These are phyloP conservation scores for Anacardium occidentale DNA, from an alignment of 345 rosid species.

Conservation along the genomic window DNA sequence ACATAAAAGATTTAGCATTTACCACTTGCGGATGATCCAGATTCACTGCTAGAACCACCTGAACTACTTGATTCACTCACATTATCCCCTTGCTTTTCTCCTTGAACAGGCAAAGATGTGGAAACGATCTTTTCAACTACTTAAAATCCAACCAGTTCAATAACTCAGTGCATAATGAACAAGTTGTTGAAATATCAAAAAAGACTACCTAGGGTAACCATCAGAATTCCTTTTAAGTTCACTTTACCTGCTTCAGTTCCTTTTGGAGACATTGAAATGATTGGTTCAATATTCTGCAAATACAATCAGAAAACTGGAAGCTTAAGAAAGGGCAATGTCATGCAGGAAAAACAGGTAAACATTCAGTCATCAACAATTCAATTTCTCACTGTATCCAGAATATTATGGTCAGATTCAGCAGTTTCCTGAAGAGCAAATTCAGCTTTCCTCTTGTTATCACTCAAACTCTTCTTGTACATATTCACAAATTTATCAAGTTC, in stretches of 20 bases:
- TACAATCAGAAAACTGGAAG: background rate
- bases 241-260: constrained; percentile 39
- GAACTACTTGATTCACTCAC: constrained; percentile 44
- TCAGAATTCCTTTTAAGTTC: constrained; percentile 2
- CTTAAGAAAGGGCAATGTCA: constrained; percentile 7
- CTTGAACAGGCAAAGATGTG: constrained; percentile 27
- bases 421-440: constrained; percentile 36
- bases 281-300: constrained; percentile 35
- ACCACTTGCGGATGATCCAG: constrained; percentile 57
- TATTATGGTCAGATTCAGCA: constrained; percentile 37
- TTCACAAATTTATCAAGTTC: constrained; percentile 68
- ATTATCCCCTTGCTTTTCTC: constrained; percentile 32
- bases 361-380: constrained; percentile 14
- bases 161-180: constrained; percentile 2
- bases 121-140: constrained; percentile 27
- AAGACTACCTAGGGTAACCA: background rate
- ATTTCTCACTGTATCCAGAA: constrained; percentile 45
- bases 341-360: background rate
- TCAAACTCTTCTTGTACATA: constrained; percentile 40
- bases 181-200: background rate
- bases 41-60: constrained; percentile 43
- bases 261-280: constrained; percentile 22
- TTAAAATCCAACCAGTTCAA: constrained; percentile 13
- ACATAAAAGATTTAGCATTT: constrained; percentile 12
- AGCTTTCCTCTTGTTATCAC: constrained; percentile 43